A percentile compares a stretch with the other conserved stretches of the same genome.
Evolutionary conservation across 208 protist genomes (phyloP).

Genomic region (Crithidia sp.): DNA sequence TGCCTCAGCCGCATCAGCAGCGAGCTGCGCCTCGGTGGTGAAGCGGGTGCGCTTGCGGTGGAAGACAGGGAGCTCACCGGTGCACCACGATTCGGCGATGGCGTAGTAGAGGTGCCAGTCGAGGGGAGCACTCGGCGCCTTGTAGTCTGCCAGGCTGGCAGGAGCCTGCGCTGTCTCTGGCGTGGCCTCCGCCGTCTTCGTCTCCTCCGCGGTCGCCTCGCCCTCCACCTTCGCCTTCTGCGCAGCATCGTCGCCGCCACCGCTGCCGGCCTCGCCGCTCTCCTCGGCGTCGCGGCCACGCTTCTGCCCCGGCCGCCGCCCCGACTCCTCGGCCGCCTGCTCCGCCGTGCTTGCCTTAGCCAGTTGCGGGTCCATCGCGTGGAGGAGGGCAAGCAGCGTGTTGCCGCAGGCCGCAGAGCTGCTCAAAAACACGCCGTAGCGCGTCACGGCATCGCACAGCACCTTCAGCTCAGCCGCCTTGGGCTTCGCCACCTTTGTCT

Average conservation of each 20-base stretch:
- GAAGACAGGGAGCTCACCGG: conserved; percentile 29
- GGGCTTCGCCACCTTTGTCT: conserved; percentile 25
- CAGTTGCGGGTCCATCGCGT: conserved; percentile 56
- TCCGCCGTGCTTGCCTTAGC: conserved; percentile 20
- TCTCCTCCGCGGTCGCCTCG: background rate
- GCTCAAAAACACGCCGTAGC: conserved; percentile 53
- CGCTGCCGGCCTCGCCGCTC: conserved; percentile 2
- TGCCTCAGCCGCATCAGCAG: conserved; percentile 26
- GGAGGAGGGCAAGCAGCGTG: conserved; percentile 55
- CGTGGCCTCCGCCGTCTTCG: background rate
- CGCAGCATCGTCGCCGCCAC: conserved; percentile 7
- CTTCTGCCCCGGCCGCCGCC: conserved; percentile 35
- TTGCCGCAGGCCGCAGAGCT: conserved; percentile 62
- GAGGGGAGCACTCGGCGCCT: conserved; percentile 26
- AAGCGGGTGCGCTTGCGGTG: conserved; percentile 18
- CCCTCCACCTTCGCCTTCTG: conserved; percentile 34
- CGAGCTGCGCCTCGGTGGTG: conserved; percentile 20
- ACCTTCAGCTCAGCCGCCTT: conserved; percentile 62
- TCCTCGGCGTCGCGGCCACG: conserved; percentile 41
- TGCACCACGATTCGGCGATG: conserved; percentile 58
- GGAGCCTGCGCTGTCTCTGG: conserved; percentile 20
- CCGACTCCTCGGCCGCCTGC: conserved; percentile 21
- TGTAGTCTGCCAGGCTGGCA: conserved; percentile 37
- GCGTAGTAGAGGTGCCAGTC: conserved; percentile 79
- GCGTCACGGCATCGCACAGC: conserved; percentile 60